These are phyloP conservation scores for Phytopythium mirpurense DNA, from an alignment of 352 stramenopile species.

Conservation along the genomic window DNA sequence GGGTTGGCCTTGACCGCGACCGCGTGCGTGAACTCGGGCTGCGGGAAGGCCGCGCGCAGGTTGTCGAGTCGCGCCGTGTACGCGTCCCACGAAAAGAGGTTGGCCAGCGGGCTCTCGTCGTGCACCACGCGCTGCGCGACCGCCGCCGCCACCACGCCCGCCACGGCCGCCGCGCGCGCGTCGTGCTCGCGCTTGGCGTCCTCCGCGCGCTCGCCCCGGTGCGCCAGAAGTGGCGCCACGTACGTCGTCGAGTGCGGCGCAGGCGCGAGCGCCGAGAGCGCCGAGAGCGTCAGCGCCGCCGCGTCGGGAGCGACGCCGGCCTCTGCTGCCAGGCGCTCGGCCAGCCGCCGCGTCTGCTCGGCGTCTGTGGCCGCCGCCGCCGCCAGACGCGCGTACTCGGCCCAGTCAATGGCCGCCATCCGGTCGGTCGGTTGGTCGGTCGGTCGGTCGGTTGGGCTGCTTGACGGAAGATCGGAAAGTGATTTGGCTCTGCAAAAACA, in stretches of 20 bases:
- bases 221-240: constrained; percentile 38
- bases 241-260: constrained; percentile 18
- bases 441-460: neutral
- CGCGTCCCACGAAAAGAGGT: constrained; percentile 63
- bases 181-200: constrained; percentile 26
- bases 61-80: constrained; percentile 57
- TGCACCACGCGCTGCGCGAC: constrained; percentile 43
- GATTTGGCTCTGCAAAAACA: too few relatives aligned
- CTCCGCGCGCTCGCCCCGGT: constrained; percentile 26
- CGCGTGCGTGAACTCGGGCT: constrained; percentile 68
- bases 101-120: constrained; percentile 50
- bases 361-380: constrained; percentile 9
- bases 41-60: constrained; percentile 41
- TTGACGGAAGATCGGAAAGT: constrained; percentile 2
- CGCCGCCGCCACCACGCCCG: constrained; percentile 41
- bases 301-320: constrained; percentile 16
- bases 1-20: constrained; percentile 82
- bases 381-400: constrained; percentile 17
- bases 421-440: too few relatives aligned
- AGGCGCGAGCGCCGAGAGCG: constrained; percentile 9
- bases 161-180: constrained; percentile 23
- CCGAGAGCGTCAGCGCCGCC: constrained; percentile 22
- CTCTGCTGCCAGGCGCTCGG: constrained; percentile 25
- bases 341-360: constrained; percentile 12
- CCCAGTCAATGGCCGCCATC: constrained; percentile 22